Conservation (phyloP, 208 protist genomes). For the Acanthamoeba castellanii region DNA sequence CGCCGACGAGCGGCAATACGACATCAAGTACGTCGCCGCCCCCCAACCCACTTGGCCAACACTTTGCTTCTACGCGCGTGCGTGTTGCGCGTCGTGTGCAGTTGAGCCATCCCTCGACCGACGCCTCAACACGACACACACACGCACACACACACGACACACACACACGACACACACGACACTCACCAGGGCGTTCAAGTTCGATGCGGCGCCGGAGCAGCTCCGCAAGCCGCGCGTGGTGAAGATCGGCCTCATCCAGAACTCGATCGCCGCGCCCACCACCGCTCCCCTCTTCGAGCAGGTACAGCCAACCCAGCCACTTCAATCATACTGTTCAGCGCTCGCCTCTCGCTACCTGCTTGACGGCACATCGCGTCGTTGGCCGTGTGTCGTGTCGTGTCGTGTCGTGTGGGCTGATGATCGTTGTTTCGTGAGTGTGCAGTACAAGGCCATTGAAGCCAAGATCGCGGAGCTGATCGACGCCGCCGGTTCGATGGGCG, state of each 20-base stretch:
- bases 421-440: background rate
- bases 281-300: constrained; percentile 89
- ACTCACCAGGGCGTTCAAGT: background rate
- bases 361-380: background rate
- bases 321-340: too few relatives aligned
- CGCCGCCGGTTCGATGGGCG: constrained; percentile 87
- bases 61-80: constrained; percentile 6
- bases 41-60: too few relatives aligned
- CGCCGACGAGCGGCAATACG: background rate
- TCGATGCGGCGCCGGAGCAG: constrained; percentile 39
- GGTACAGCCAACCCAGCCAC: background rate
- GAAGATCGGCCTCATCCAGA: constrained; percentile 91
- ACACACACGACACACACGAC: too few relatives aligned
- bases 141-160: too few relatives aligned
- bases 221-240: constrained; percentile 86
- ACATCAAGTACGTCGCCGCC: constrained; percentile 7
- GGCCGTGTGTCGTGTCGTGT: background rate
- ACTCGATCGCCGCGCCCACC: constrained; percentile 87
- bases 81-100: too few relatives aligned
- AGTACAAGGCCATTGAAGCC: constrained; percentile 87
- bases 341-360: background rate
- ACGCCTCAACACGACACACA: too few relatives aligned
- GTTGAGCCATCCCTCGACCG: too few relatives aligned
- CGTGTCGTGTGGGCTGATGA: background rate
- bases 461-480: constrained; percentile 87